These are phyloP conservation scores for Solanum ossicruentum DNA, from an alignment of 257 asterid genomes.

Conservation along the genomic window DNA sequence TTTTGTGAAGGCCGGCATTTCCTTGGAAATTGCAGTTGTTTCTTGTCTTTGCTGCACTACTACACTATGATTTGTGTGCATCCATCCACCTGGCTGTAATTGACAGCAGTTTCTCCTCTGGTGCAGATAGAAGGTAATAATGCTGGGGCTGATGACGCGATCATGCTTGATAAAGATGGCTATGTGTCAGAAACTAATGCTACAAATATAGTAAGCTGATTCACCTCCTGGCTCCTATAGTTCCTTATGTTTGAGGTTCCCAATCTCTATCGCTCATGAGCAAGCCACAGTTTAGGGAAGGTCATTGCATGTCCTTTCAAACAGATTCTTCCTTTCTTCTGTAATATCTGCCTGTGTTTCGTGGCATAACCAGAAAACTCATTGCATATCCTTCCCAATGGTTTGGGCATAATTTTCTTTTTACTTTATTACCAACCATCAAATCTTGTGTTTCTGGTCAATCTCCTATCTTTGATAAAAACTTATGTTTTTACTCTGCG, in stretches of 20 bases:
- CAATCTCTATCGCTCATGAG: background rate
- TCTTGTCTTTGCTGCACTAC: background rate
- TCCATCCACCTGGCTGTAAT: background rate
- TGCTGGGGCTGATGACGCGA: constrained; percentile 77
- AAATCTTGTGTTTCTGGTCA: background rate
- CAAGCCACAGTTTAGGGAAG: background rate
- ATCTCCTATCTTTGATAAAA: background rate
- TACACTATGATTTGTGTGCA: background rate
- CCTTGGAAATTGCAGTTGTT: background rate
- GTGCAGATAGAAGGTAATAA: constrained; percentile 91
- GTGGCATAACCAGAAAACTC: background rate
- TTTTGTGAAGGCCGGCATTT: background rate
- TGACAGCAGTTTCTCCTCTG: background rate
- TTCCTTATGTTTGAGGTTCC: background rate
- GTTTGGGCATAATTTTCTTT: background rate
- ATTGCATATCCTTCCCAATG: background rate
- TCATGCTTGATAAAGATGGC: constrained; percentile 92
- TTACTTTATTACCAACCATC: background rate
- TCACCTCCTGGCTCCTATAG: background rate
- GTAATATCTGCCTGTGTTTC: background rate
- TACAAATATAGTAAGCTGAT: constrained; percentile 64
- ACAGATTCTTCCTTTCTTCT: background rate
- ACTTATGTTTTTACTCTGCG: background rate
- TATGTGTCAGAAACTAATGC: constrained; percentile 94
- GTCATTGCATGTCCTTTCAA: background rate